Conservation (phyloP, 495 filamentous ascomycete species). For the Terfezia claveryi region DNA sequence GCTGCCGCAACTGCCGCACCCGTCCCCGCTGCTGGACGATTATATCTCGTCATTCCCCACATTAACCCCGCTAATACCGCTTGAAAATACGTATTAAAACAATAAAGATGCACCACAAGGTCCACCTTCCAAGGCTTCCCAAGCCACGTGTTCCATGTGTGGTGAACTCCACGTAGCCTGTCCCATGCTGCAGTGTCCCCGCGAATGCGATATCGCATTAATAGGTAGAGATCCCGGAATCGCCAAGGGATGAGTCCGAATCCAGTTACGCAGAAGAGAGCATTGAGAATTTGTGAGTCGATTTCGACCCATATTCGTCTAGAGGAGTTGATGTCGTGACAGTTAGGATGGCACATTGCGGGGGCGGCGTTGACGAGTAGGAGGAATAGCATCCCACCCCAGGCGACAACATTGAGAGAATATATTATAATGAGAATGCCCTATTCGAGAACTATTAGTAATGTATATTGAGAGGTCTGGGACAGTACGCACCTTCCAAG, state of each 20-base stretch:
- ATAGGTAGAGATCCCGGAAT: constrained; percentile 53
- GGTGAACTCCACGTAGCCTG: not conserved
- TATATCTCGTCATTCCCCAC: constrained; percentile 53
- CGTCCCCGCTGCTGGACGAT: constrained; percentile 50
- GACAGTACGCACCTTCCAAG: not conserved
- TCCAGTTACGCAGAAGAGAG: constrained; percentile 66
- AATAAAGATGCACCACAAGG: constrained; percentile 25
- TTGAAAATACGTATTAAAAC: constrained; percentile 62
- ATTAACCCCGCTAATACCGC: constrained; percentile 47
- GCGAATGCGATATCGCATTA: constrained; percentile 37
- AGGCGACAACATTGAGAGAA: constrained; percentile 49
- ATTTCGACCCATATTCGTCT: constrained; percentile 66
- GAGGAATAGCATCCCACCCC: constrained; percentile 80
- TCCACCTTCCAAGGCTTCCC: constrained; percentile 52
- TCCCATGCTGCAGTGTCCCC: constrained; percentile 31
- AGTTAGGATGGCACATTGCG: constrained; percentile 53
- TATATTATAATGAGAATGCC: constrained; percentile 60
- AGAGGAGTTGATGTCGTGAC: constrained; percentile 50
- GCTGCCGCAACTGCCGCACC: constrained; percentile 51
- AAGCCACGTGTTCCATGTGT: not conserved
- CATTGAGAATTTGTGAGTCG: constrained; percentile 65
- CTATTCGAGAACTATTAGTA: constrained; percentile 1
- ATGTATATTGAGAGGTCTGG: constrained; percentile 4
- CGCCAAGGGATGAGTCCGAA: constrained; percentile 74
- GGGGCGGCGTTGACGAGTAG: constrained; percentile 53